Base-by-base conservation (phyloP, 1,284 basidiomycete genomes). In the Coniferiporia sulphurascens region DNA sequence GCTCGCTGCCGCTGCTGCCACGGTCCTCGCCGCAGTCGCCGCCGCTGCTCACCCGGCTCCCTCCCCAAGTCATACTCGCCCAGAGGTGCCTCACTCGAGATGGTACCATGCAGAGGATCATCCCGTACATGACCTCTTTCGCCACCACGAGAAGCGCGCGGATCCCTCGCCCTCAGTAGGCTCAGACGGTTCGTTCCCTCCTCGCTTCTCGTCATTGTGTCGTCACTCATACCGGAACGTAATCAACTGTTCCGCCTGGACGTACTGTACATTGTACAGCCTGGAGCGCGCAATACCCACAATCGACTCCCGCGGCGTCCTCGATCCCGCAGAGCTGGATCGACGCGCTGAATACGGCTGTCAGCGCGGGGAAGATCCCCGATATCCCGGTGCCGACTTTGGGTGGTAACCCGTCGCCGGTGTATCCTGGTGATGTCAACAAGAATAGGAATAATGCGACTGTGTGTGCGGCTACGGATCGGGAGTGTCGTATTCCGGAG, bases 281-380 rank as follows among this genome's bases (percentile, higher is more conserved):
- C 49, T 90, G 87, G 87, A 66, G 75, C 10, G 74, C 76, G 7
- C 75, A 75, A 2, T 89, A 78, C 69, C 85, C 85, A 17, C 35
- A 56, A 6, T 65, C 63, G 34, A 67, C 72, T 15, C 78, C 80
- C 17, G 76, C 82, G 66, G 66, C 76, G 1, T 67, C 68, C 21
- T 62, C 70, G 15, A 76, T 87, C 61, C 87, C 90, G 8, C 67
- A 76, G 58, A 74, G 71, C 48, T 94, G 92, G 91, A 70, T 81
- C 36, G 76, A 83, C 68, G 87, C 89, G 7, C 76, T 91, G 65
- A 76, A 81, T 59, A 75, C 74, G 5, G 89, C 88, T 41, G 76
- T 86, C 43, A 66, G 76, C 17, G 81, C 83, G 4, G 88, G 88
- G 50, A 82, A 82, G 65, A 91, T 94, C 56, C 91, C 92, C 7